Conservation (phyloP, 345 rosid species). For the Abelmoschus esculentus region DNA sequence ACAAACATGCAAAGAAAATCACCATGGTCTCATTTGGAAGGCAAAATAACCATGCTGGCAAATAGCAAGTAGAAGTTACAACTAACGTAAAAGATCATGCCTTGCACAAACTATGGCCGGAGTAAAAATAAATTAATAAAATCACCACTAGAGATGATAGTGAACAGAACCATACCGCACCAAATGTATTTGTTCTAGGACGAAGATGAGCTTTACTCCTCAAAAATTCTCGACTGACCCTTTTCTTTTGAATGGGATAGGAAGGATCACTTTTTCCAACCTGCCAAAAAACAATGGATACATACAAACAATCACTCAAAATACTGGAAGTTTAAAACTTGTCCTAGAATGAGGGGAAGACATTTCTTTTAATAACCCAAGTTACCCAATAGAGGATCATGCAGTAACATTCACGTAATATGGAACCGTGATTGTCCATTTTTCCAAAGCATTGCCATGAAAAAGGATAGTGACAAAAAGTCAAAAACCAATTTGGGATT, state of each 20-base stretch:
- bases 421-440: neutral
- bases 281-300: conserved; percentile 22
- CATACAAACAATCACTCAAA: neutral
- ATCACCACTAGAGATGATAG: neutral
- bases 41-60: neutral
- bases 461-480: neutral
- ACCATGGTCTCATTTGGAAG: neutral
- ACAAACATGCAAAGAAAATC: neutral
- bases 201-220: conserved; percentile 97
- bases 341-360: neutral
- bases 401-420: neutral
- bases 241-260: conserved; percentile 90
- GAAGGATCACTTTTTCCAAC: conserved; percentile 89
- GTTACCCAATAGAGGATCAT: neutral
- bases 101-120: neutral
- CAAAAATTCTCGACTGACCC: conserved; percentile 82
- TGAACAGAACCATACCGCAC: conserved; percentile 52
- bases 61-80: neutral
- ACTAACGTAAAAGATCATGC: neutral
- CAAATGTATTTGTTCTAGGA: conserved; percentile 93
- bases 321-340: neutral
- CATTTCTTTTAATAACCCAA: neutral
- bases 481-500: neutral
- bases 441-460: too few relatives aligned
- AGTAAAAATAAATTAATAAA: neutral